A percentile compares a stretch with the other conserved stretches of the same genome.
Evolutionary conservation across 176 grass and related monocot genomes (phyloP).

Genomic region (maize (Zea mays)): DNA sequence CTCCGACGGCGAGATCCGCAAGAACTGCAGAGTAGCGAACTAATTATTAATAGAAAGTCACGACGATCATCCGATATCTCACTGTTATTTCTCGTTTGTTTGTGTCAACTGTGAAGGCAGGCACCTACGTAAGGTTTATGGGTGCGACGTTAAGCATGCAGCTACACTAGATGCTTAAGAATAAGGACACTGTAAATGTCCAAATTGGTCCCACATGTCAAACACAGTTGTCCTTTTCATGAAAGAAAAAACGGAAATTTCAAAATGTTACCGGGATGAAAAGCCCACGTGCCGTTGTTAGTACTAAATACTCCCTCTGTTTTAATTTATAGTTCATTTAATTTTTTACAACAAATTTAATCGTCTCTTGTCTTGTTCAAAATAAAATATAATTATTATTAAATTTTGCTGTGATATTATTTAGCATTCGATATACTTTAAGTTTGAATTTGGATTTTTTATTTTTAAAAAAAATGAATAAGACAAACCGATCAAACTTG

Average conservation of each 20-base stretch:
- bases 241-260: neutral
- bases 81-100: neutral
- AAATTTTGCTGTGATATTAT: too few relatives aligned
- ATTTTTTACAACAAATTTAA: too few relatives aligned
- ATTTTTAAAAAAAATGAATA: too few relatives aligned
- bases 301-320: too few relatives aligned
- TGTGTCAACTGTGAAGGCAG: neutral
- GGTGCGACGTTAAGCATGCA: neutral
- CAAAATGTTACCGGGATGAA: neutral
- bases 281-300: neutral
- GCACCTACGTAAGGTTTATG: neutral
- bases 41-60: conserved; percentile 13
- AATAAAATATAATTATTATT: too few relatives aligned
- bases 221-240: neutral
- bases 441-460: too few relatives aligned
- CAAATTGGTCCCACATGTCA: neutral
- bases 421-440: too few relatives aligned
- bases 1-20: conserved; percentile 49
- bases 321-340: too few relatives aligned
- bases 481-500: too few relatives aligned
- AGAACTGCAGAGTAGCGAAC: conserved; percentile 61
- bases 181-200: neutral
- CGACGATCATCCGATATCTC: neutral
- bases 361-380: too few relatives aligned
- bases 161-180: neutral